These are phyloP conservation scores for Myxozyma sirexii DNA, from an alignment of 805 yeast genomes.

Conservation along the genomic window DNA sequence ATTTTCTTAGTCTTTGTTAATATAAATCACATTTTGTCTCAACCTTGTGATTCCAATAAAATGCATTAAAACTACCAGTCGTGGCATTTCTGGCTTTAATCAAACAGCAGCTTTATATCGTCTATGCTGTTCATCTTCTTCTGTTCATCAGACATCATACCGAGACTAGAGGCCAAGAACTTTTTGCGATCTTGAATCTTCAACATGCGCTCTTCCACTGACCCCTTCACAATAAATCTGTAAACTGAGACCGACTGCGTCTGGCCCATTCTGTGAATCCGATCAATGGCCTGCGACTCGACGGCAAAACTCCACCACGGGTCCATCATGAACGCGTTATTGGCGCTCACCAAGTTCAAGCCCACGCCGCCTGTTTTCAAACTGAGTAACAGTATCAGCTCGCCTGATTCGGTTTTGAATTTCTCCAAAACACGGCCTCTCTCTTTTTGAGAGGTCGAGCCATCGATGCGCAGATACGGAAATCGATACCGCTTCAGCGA, in stretches of 20 bases:
- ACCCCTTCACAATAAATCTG: conserved; percentile 77
- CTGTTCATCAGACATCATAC: conserved; percentile 44
- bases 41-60: too few relatives aligned
- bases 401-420: conserved; percentile 49
- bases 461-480: conserved; percentile 74
- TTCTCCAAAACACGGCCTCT: conserved; percentile 62
- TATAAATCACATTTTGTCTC: neutral
- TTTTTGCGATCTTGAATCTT: conserved; percentile 79
- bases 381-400: conserved; percentile 65
- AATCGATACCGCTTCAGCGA: conserved; percentile 60
- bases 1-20: neutral
- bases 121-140: conserved; percentile 42
- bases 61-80: too few relatives aligned
- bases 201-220: conserved; percentile 87
- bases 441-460: conserved; percentile 67
- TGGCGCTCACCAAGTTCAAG: conserved; percentile 80
- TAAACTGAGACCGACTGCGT: conserved; percentile 64
- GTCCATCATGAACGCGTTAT: conserved; percentile 85
- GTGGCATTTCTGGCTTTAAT: neutral
- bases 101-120: conserved; percentile 44
- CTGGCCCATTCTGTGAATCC: conserved; percentile 92
- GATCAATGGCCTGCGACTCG: conserved; percentile 44
- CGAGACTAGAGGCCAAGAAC: conserved; percentile 43
- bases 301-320: conserved; percentile 95
- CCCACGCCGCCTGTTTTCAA: conserved; percentile 96